Evolutionary conservation across 257 asterid species (phyloP).

Genomic region (Anisodus acutangulus): DNA sequence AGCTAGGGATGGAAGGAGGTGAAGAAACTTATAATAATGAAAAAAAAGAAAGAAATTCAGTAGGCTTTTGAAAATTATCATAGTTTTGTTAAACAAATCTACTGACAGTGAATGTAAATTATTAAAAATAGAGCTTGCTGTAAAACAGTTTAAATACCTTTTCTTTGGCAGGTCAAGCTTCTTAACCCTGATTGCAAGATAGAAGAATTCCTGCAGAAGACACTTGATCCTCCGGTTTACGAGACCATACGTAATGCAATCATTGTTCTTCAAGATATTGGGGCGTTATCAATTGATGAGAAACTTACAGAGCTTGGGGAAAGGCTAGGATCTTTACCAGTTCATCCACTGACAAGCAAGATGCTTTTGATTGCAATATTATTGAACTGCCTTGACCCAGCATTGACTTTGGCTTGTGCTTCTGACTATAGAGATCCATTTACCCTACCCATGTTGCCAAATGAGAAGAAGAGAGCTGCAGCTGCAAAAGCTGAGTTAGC

Average conservation of each 20-base stretch:
- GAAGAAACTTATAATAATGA: not conserved
- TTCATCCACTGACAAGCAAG: conserved; percentile 95
- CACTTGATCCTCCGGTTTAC: conserved; percentile 79
- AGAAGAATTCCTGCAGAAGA: conserved; percentile 78
- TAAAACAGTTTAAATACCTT: not conserved
- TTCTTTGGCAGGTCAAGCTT: conserved; percentile 62
- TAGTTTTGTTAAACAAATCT: not conserved
- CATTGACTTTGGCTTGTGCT: conserved; percentile 90
- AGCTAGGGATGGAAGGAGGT: not conserved
- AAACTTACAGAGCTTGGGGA: conserved; percentile 85
- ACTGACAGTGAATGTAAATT: not conserved
- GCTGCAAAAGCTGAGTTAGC: conserved; percentile 76
- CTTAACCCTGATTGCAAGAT: conserved; percentile 74
- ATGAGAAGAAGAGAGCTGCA: conserved; percentile 65
- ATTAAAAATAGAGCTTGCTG: conserved; percentile 12
- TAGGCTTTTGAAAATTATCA: conserved; percentile 13
- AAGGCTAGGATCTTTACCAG: conserved; percentile 85
- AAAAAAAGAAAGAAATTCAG: not conserved
- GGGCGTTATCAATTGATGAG: conserved; percentile 78
- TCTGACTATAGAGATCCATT: conserved; percentile 80
- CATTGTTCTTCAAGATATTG: conserved; percentile 76
- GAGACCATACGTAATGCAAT: conserved; percentile 87
- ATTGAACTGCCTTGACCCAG: conserved; percentile 88
- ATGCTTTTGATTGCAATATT: conserved; percentile 82
- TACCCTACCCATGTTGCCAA: conserved; percentile 68